Evolutionary conservation across 139 green algal species (phyloP).

Genomic region (Chlamydomonas urium): DNA sequence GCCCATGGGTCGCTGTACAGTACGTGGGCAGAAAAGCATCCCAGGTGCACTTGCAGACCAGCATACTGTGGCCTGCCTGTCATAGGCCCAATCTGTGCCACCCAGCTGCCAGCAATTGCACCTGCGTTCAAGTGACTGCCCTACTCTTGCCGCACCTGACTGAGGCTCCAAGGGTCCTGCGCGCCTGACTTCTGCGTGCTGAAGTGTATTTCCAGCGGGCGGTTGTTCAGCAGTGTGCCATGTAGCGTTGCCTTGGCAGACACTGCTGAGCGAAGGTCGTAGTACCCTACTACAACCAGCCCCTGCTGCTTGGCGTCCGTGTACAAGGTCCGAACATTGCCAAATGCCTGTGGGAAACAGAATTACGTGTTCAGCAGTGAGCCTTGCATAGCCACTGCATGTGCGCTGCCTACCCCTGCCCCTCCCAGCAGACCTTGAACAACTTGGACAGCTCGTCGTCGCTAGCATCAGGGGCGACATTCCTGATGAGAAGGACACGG

Average conservation of each 20-base stretch:
- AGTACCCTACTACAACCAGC: conserved; percentile 87
- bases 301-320: conserved; percentile 68
- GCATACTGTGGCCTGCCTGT: not conserved
- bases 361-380: not conserved
- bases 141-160: conserved; percentile 46
- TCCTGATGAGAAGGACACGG: conserved; percentile 75
- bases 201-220: conserved; percentile 68
- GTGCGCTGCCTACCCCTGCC: not conserved
- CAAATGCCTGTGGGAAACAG: conserved; percentile 57
- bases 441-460: conserved; percentile 56
- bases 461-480: conserved; percentile 41
- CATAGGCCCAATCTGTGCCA: too few relatives aligned
- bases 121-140: not conserved
- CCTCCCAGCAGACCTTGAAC: conserved; percentile 32
- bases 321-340: conserved; percentile 79
- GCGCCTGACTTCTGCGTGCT: conserved; percentile 47
- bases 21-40: not conserved
- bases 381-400: not conserved
- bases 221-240: conserved; percentile 35
- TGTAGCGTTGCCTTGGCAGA: conserved; percentile 63
- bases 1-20: not conserved
- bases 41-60: not conserved
- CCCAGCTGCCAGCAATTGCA: not conserved
- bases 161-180: conserved; percentile 24
- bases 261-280: conserved; percentile 77